A percentile compares a stretch with the other conserved stretches of the same genome.
These are phyloP conservation scores for Teunomyces funiuensis DNA, from an alignment of 805 yeast genomes.

Conservation along the genomic window DNA sequence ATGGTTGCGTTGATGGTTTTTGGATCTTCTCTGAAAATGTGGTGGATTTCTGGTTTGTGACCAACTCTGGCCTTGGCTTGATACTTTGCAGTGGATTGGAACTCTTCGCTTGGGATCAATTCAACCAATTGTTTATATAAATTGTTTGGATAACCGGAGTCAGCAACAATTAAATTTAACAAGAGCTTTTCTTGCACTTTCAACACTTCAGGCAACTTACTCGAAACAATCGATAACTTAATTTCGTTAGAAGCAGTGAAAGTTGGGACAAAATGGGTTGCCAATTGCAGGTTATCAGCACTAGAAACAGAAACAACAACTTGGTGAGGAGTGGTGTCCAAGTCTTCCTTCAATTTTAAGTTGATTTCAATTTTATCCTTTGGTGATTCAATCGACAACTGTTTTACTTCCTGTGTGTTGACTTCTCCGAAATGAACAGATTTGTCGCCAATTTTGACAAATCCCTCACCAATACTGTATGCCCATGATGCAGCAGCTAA, in stretches of 20 bases:
- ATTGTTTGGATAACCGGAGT: conserved; percentile 18
- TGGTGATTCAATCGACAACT: conserved; percentile 27
- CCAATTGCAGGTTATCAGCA: conserved; percentile 28
- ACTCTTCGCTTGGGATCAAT: conserved; percentile 28
- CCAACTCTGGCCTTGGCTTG: conserved; percentile 39
- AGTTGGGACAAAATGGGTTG: conserved; percentile 31
- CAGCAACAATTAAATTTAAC: conserved; percentile 34
- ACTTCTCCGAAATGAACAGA: conserved; percentile 29
- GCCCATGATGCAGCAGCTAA: conserved; percentile 25
- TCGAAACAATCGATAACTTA: conserved; percentile 24
- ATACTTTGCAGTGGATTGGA: conserved; percentile 24
- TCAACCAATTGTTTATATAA: conserved; percentile 29
- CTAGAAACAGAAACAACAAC: conserved; percentile 29
- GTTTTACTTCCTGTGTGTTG: conserved; percentile 30
- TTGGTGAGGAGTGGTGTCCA: conserved; percentile 33
- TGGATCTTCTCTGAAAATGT: conserved; percentile 57
- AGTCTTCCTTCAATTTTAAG: conserved; percentile 22
- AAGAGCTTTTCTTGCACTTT: conserved; percentile 31
- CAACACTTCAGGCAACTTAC: conserved; percentile 36
- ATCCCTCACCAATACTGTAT: conserved; percentile 29
- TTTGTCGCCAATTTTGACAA: conserved; percentile 25
- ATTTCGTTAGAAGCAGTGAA: conserved; percentile 20
- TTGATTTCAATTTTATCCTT: conserved; percentile 32
- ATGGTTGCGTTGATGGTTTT: conserved; percentile 50
- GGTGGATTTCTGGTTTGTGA: conserved; percentile 59